Evolutionary conservation across 192 early-diverging fungal genomes (phyloP).

Genomic region (Podila clonocystis): DNA sequence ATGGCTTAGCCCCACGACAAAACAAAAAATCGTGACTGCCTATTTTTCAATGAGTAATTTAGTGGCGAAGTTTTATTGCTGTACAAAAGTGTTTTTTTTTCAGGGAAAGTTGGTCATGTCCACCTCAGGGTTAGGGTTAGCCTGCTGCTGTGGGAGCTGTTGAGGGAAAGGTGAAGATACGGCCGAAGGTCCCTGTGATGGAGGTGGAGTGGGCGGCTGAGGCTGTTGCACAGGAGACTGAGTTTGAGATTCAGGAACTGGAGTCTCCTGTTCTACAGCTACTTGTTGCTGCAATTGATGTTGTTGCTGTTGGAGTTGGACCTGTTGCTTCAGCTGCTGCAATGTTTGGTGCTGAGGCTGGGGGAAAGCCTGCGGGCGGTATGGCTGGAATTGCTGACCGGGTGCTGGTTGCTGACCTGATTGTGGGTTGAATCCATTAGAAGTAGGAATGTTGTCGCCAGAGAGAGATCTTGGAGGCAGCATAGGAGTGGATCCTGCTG

Average conservation of each 20-base stretch:
- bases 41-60: too few relatives aligned
- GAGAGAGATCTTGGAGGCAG: constrained; percentile 32
- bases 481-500: background rate
- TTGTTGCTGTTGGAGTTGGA: constrained; percentile 9
- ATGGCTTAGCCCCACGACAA: too few relatives aligned
- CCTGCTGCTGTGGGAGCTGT: constrained; percentile 1
- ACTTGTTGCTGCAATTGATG: constrained; percentile 23
- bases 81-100: background rate
- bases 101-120: constrained; percentile 27
- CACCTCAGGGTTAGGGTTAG: constrained; percentile 12
- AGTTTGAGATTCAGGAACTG: background rate
- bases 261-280: background rate
- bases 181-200: background rate
- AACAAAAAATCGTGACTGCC: too few relatives aligned
- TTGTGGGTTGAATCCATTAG: constrained; percentile 4
- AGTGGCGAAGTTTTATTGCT: background rate
- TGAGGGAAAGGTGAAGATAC: background rate
- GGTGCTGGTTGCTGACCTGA: constrained; percentile 1
- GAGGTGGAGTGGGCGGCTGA: constrained; percentile 3
- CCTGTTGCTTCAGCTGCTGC: constrained; percentile 36
- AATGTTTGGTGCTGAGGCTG: constrained; percentile 35
- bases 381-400: constrained; percentile 14
- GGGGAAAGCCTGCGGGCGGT: constrained; percentile 21
- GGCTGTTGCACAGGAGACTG: constrained; percentile 1
- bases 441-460: constrained; percentile 25